Conservation (phyloP, 805 yeast species). For the Zygoascus flipseniorum region DNA sequence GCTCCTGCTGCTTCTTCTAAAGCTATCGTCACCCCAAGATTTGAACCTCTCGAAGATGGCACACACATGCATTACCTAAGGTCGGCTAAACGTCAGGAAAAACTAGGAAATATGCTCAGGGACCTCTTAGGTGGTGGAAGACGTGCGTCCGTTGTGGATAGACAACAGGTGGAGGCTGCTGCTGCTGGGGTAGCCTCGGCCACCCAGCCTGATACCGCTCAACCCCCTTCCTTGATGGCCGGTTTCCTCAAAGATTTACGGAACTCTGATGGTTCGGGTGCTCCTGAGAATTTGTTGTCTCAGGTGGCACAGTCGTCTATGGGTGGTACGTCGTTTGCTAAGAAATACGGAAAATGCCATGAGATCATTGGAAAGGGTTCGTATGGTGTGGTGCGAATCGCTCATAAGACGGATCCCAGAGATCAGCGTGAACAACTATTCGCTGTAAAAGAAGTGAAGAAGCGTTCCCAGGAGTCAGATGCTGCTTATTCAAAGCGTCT, state of each 20-base stretch:
- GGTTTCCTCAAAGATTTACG: conserved; percentile 14
- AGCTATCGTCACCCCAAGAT: conserved; percentile 11
- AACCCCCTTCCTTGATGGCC: conserved; percentile 19
- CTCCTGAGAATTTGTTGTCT: conserved; percentile 5
- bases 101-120: conserved; percentile 22
- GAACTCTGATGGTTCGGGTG: conserved; percentile 8
- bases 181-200: conserved; percentile 2
- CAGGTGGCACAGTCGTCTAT: not conserved
- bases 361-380: conserved; percentile 90
- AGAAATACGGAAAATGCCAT: conserved; percentile 85
- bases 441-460: conserved; percentile 70
- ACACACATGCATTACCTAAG: conserved; percentile 69
- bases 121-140: conserved; percentile 14
- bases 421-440: conserved; percentile 37
- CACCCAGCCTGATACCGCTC: not conserved
- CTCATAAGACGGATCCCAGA: conserved; percentile 48
- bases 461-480: conserved; percentile 48
- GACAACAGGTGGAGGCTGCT: not conserved
- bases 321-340: conserved; percentile 50
- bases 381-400: conserved; percentile 81
- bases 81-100: conserved; percentile 45
- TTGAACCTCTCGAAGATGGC: conserved; percentile 41
- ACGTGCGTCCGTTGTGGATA: not conserved
- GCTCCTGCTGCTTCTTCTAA: not conserved
- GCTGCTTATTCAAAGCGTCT: conserved; percentile 57